These are phyloP conservation scores for Tulasnella sp. DNA, from an alignment of 768 basidiomycete species.

Conservation along the genomic window DNA sequence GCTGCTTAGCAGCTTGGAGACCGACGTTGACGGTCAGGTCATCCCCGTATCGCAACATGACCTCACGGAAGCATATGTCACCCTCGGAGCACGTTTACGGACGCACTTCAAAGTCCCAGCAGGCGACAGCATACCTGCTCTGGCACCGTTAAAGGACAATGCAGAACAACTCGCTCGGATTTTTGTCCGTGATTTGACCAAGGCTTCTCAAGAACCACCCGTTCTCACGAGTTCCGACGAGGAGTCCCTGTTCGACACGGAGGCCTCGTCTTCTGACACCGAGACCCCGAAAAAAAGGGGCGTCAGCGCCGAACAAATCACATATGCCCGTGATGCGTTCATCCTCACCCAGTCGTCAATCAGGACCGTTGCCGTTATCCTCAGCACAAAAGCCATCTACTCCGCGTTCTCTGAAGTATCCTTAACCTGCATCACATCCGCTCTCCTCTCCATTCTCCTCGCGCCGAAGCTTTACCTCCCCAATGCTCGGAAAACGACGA, in stretches of 20 bases:
- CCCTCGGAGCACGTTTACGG: constrained; percentile 68
- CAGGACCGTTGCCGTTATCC: constrained; percentile 62
- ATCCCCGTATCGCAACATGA: constrained; percentile 52
- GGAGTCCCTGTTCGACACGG: constrained; percentile 19
- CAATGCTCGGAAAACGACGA: constrained; percentile 84
- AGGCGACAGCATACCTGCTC: not conserved
- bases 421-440: constrained; percentile 61
- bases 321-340: constrained; percentile 77
- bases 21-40: constrained; percentile 32
- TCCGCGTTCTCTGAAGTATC: constrained; percentile 56
- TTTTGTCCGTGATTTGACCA: constrained; percentile 72
- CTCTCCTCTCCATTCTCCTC: constrained; percentile 72
- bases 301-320: constrained; percentile 77
- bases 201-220: constrained; percentile 46
- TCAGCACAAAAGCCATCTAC: constrained; percentile 60
- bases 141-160: constrained; percentile 46
- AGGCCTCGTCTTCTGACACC: constrained; percentile 40
- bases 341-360: constrained; percentile 72
- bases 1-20: constrained; percentile 51
- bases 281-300: constrained; percentile 62
- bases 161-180: constrained; percentile 56
- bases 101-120: constrained; percentile 44
- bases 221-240: constrained; percentile 15
- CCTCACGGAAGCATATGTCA: constrained; percentile 73
- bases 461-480: constrained; percentile 72